Base-by-base conservation (phyloP, 2,329 filamentous ascomycete species). In the Trichoderma sp. region DNA sequence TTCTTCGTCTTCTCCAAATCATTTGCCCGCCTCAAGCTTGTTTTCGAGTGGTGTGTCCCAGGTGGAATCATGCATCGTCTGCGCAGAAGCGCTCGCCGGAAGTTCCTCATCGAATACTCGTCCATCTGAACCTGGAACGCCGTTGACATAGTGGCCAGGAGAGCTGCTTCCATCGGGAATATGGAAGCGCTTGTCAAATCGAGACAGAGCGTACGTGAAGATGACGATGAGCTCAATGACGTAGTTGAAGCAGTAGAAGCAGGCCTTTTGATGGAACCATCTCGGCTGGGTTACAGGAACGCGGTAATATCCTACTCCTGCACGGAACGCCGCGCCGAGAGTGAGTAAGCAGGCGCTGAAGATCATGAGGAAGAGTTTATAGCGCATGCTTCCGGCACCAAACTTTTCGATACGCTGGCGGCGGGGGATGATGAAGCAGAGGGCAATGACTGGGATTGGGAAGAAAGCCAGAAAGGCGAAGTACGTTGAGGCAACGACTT, bases 181-280 rank as follows among this genome's bases (percentile, higher is more conserved):
- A 81, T 93, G 88, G 85, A 96, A 97, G 59, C 93, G 89, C 77
- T 88, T 87, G 82, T 97, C 95, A 77, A 97, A 91, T 38, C 95
- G 89, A 24, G 88, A 83, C 18, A 93, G 80, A 0, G 92, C 88
- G 83, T 94, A 96, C 9, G 92, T 84, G 71, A 88, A 89, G 5
- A 96, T 88, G 50, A 95, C 91, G 29, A 93, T 81, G 56, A 95
- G 85, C 83, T 97, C 95, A 50, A 95, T 87, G 18, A 85, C 86
- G 81, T 94, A 97, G 84, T 94, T 93, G 86, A 97, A 94, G 81
- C 91, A 85, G 85, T 97, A 97, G 86, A 95, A 97, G 79, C 89
- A 91, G 2, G 91, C 89, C 82, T 92, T 93, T 80, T 86, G 86
- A 79, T 94, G 89, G 81, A 92, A 96, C 89, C 92, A 93, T 6